These are phyloP conservation scores for Lactifluus volemus DNA, from an alignment of 768 basidiomycete genomes.

Conservation along the genomic window DNA sequence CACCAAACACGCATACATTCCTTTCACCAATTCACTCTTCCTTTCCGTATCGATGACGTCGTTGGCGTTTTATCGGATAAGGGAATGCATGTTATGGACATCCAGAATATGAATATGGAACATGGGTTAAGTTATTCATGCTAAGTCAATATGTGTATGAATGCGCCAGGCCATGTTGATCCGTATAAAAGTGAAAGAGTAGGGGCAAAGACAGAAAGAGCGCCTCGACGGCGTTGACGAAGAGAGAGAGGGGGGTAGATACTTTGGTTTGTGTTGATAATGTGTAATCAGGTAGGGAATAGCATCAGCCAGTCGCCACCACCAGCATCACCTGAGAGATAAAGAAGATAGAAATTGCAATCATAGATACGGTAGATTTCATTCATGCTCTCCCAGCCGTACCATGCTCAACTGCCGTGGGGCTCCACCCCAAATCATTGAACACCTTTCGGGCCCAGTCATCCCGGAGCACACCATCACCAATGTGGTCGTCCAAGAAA, in stretches of 20 bases:
- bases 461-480: conserved; percentile 29
- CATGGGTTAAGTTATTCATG: conserved; percentile 16
- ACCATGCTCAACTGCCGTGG: conserved; percentile 1
- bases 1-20: neutral
- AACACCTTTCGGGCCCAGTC: conserved; percentile 73
- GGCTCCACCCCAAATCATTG: conserved; percentile 35
- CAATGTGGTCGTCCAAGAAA: conserved; percentile 30
- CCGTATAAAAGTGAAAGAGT: conserved; percentile 8
- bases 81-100: neutral
- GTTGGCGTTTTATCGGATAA: neutral
- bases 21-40: neutral
- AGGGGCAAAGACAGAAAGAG: neutral
- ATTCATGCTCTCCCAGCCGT: neutral
- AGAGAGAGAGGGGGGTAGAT: neutral
- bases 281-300: neutral
- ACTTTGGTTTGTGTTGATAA: neutral
- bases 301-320: neutral
- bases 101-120: neutral
- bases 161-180: conserved; percentile 12
- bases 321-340: neutral
- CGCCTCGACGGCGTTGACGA: neutral
- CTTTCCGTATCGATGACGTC: conserved; percentile 8
- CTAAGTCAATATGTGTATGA: conserved; percentile 12
- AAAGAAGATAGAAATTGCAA: neutral
- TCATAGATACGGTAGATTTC: neutral